A percentile compares a stretch with the other conserved stretches of the same genome.
phyloP scores from a whole-genome alignment of 768 basidiomycete species.

The Tricholoma bakamatsutake region DNA sequence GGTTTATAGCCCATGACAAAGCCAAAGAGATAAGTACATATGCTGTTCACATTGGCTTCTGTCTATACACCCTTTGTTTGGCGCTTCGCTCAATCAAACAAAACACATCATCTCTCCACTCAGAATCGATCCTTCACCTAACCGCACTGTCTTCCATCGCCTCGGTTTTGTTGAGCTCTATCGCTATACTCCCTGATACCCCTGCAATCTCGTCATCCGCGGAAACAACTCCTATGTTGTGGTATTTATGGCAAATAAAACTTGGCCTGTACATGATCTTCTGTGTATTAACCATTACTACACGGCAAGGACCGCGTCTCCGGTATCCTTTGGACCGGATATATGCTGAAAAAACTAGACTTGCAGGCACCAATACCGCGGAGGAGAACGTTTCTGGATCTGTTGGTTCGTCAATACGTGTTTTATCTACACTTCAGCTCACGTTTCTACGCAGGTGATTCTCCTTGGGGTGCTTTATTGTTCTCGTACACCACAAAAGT shows the following conservation, averaged over 20 bases:
- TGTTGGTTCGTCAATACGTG: conserved; percentile 29
- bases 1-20: conserved; percentile 34
- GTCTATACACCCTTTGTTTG: conserved; percentile 54
- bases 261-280: conserved; percentile 44
- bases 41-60: conserved; percentile 44
- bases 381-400: conserved; percentile 71
- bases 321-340: conserved; percentile 70
- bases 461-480: conserved; percentile 57
- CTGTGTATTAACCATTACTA: conserved; percentile 37
- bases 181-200: conserved; percentile 52
- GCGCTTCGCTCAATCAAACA: conserved; percentile 47
- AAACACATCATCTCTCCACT: conserved; percentile 33
- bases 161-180: conserved; percentile 34
- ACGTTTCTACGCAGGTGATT: conserved; percentile 35
- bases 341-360: conserved; percentile 67
- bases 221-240: conserved; percentile 15
- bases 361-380: conserved; percentile 51
- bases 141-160: conserved; percentile 48
- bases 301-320: conserved; percentile 68
- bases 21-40: conserved; percentile 28
- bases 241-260: conserved; percentile 47
- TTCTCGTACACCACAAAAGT: conserved; percentile 89
- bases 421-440: background rate
- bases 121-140: conserved; percentile 56
- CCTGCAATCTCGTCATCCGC: conserved; percentile 24